phyloP scores from a whole-genome alignment of 345 rosid species.

The Lepidium africanum region DNA sequence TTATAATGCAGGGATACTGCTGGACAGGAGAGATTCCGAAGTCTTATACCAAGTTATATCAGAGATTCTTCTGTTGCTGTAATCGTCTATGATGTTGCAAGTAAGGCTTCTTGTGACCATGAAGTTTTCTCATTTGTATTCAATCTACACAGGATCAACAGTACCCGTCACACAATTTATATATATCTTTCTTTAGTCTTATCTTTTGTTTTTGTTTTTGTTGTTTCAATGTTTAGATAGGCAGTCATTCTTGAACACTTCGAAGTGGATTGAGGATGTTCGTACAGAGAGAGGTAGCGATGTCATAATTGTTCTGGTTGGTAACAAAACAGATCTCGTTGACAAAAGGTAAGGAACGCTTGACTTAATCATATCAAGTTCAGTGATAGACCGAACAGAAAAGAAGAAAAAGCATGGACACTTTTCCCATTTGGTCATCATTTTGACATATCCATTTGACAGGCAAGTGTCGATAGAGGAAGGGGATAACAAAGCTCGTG shows the following conservation, averaged over 20 bases:
- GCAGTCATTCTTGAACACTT: conserved; percentile 80
- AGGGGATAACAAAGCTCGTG: conserved; percentile 81
- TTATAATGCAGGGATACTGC: conserved; percentile 76
- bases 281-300: conserved; percentile 82
- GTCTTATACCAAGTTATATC: conserved; percentile 92
- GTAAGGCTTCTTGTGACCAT: conserved; percentile 34
- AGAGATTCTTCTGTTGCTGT: conserved; percentile 97
- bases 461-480: conserved; percentile 98
- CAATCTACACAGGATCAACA: neutral
- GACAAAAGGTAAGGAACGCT: conserved; percentile 50
- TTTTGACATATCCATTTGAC: conserved; percentile 10
- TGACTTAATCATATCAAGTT: neutral
- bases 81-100: conserved; percentile 86
- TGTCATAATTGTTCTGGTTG: conserved; percentile 84
- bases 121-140: neutral
- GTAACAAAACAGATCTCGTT: conserved; percentile 89
- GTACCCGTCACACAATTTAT: neutral
- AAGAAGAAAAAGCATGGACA: neutral
- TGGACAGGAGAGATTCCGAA: conserved; percentile 92
- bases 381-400: neutral
- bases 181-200: neutral
- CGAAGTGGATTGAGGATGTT: conserved; percentile 94
- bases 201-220: neutral
- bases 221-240: conserved; percentile 42
- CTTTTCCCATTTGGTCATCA: neutral